Evolutionary conservation across 306 rosid genomes (phyloP).

Genomic region (Gastrolobium villosum): DNA sequence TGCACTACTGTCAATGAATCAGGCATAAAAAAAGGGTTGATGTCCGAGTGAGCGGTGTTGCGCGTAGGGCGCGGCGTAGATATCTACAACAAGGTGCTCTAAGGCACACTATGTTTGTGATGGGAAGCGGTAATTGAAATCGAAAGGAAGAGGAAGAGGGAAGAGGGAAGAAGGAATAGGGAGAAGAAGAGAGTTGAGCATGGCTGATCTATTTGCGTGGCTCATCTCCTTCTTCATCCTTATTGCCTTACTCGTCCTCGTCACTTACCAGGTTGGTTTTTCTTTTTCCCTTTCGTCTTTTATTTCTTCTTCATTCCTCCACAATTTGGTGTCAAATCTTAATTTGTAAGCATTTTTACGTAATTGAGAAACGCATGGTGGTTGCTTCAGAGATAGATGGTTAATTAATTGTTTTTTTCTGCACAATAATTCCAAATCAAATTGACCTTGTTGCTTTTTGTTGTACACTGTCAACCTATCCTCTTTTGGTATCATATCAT

Average conservation of each 20-base stretch:
- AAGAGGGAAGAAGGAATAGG: constrained; percentile 2
- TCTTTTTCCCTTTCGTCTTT: too few species aligned
- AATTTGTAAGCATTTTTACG: too few species aligned
- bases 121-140: too few species aligned
- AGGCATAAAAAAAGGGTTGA: neutral
- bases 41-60: constrained; percentile 1
- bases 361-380: too few species aligned
- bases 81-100: neutral
- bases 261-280: constrained; percentile 95
- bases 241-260: constrained; percentile 73
- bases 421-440: neutral
- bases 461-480: neutral
- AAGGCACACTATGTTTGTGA: too few species aligned
- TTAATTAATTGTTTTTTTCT: neutral
- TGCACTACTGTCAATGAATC: too few species aligned
- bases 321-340: too few species aligned
- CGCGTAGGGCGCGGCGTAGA: constrained; percentile 13
- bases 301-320: too few species aligned
- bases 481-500: neutral
- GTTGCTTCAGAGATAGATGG: neutral
- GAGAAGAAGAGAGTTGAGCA: constrained; percentile 37
- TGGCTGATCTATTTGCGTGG: constrained; percentile 87
- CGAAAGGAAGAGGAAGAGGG: neutral
- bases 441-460: neutral
- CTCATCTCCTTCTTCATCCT: constrained; percentile 90